A percentile compares a stretch with the other conserved stretches of the same genome.
phyloP scores from a whole-genome alignment of 2,329 filamentous ascomycete genomes.

The Aspergillus sp. region DNA sequence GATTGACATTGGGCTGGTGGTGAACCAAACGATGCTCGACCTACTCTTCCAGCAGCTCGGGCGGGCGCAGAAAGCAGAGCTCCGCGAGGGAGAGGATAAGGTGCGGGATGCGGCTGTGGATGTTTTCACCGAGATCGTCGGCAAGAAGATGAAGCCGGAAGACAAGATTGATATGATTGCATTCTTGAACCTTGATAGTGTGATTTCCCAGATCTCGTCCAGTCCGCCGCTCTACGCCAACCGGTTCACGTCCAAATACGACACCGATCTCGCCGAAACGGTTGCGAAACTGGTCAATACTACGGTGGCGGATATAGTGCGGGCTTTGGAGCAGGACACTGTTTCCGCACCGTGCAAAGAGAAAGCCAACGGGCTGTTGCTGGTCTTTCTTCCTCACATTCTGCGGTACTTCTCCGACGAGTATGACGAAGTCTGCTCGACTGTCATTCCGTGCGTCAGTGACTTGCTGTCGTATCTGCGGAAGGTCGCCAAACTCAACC shows the following conservation, averaged over 20 bases:
- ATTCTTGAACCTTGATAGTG: constrained; percentile 82
- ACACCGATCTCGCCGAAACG: constrained; percentile 91
- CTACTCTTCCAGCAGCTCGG: constrained; percentile 84
- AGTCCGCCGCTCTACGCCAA: constrained; percentile 78
- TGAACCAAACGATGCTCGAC: constrained; percentile 84
- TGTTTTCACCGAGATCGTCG: constrained; percentile 91
- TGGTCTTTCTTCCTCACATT: constrained; percentile 80
- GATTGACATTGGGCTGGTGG: constrained; percentile 93
- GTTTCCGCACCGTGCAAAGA: constrained; percentile 62
- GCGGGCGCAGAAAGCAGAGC: constrained; percentile 61
- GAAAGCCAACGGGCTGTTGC: constrained; percentile 78
- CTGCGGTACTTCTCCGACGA: constrained; percentile 96
- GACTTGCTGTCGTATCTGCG: constrained; percentile 90
- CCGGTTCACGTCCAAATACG: constrained; percentile 80
- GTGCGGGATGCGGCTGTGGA: constrained; percentile 90
- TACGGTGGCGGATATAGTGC: constrained; percentile 81
- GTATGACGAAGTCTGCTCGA: constrained; percentile 96
- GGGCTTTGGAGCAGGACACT: constrained; percentile 71
- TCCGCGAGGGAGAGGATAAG: constrained; percentile 71
- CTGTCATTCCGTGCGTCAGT: constrained; percentile 87
- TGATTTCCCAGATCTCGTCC: constrained; percentile 80
- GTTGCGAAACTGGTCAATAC: constrained; percentile 96
- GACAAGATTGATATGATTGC: constrained; percentile 94
- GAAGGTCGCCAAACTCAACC: constrained; percentile 66
- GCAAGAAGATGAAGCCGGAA: constrained; percentile 93